Conservation (phyloP, 192 early-diverging fungal genomes). For the Gorgonomyces haynaldii region DNA sequence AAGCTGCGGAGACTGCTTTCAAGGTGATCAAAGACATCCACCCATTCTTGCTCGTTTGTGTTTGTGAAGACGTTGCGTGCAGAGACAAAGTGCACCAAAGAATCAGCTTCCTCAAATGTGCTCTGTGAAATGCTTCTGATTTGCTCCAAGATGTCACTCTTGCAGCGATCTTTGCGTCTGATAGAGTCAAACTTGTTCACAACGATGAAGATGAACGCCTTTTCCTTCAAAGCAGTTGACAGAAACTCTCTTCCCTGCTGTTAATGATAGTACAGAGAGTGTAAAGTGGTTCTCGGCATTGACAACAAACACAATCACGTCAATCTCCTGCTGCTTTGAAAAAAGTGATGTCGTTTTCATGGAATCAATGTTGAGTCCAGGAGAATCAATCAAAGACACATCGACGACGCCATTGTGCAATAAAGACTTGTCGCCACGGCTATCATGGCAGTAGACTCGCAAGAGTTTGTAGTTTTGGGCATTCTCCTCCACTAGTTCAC, state of each 20-base stretch:
- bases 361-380: slow-evolving; percentile 95
- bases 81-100: slow-evolving; percentile 95
- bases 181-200: slow-evolving; percentile 97
- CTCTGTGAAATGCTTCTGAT: slow-evolving; percentile 87
- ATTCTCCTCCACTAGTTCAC: slow-evolving; percentile 74
- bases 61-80: slow-evolving; percentile 36
- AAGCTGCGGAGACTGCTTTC: slow-evolving; percentile 84
- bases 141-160: slow-evolving; percentile 89
- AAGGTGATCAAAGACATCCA: slow-evolving; percentile 62
- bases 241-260: slow-evolving; percentile 88
- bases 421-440: slow-evolving; percentile 29
- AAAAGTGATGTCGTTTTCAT: slow-evolving; percentile 95
- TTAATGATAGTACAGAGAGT: slow-evolving; percentile 57
- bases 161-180: slow-evolving; percentile 86
- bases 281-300: slow-evolving; percentile 99
- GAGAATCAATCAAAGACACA: slow-evolving; percentile 94
- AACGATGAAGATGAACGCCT: slow-evolving; percentile 97
- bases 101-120: slow-evolving; percentile 78
- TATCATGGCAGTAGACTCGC: slow-evolving; percentile 83
- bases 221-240: slow-evolving; percentile 93
- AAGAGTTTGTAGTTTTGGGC: slow-evolving; percentile 72
- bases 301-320: slow-evolving; percentile 98
- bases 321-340: slow-evolving; percentile 97
- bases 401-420: slow-evolving; percentile 95
- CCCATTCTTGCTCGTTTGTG: slow-evolving; percentile 2